A percentile compares a stretch with the other conserved stretches of the same genome.
These are phyloP conservation scores for Psilocybe subaeruginosa DNA, from an alignment of 768 basidiomycete genomes.

Conservation along the genomic window DNA sequence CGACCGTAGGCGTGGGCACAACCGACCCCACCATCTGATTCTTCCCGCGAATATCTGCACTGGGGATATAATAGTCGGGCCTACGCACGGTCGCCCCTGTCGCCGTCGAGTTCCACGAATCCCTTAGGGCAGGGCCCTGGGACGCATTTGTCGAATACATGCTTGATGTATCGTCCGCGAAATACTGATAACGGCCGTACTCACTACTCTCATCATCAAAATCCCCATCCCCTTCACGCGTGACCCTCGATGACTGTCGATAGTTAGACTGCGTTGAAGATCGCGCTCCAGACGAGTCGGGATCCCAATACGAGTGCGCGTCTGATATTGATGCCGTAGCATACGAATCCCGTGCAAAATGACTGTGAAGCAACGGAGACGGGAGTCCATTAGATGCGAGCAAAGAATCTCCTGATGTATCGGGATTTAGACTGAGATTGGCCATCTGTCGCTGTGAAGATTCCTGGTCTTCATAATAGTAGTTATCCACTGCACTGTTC, in stretches of 20 bases:
- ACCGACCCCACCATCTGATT: neutral
- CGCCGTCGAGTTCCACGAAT: conserved; percentile 42
- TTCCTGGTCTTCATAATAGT: neutral
- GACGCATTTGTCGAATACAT: conserved; percentile 38
- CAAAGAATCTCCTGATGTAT: neutral
- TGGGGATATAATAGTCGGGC: conserved; percentile 15
- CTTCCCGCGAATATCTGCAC: neutral
- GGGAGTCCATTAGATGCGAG: conserved; percentile 16
- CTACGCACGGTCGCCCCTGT: conserved; percentile 17
- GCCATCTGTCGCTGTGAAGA: conserved; percentile 8
- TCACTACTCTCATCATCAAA: conserved; percentile 6
- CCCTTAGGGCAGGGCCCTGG: conserved; percentile 33
- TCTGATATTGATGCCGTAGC: conserved; percentile 43
- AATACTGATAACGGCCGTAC: conserved; percentile 4
- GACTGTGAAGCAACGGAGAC: conserved; percentile 53
- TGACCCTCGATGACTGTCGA: neutral
- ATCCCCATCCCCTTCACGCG: neutral
- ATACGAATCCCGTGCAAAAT: conserved; percentile 44
- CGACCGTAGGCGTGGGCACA: conserved; percentile 40
- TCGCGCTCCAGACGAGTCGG: conserved; percentile 8
- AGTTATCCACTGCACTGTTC: neutral
- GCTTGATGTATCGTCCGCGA: conserved; percentile 41
- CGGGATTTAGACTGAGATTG: conserved; percentile 11
- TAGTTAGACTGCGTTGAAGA: conserved; percentile 2
- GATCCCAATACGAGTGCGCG: conserved; percentile 38